Base-by-base conservation (phyloP, 345 rosid species). In the Populus deltoides region DNA sequence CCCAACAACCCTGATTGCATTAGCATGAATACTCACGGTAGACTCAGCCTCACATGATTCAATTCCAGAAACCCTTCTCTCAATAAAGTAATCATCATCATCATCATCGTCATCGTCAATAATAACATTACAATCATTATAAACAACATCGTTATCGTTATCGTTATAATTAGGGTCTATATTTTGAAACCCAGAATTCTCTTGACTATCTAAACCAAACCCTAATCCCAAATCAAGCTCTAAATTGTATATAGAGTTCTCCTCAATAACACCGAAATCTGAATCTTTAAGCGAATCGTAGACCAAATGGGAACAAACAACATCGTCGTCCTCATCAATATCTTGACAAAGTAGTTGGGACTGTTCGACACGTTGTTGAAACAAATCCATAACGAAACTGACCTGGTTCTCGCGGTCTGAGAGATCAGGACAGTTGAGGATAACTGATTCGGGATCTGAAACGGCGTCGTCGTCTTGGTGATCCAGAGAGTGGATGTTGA, bases 291-390 rank as follows among this genome's bases (percentile, higher is more conserved):
- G 79, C 9, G 90, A 81, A 71, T 83, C 91, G 36, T 81, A 70
- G 10, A 78, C 77, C 74, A 81, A 79, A 62, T 75, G 85, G 39
- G 82, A 78, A 25, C 20, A 57, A 57, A 57, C 6, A 57, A 22
- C 15, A n/a, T 57, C 63, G 24, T 57, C 63, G 24, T 57, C 63
- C 45, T 10, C 13, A 57, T 47, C 51, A 47, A 47, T 4, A 12
- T 47, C 18, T 11, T 47, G 66, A 55, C 41, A 78, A 76, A 68
- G 80, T 59, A 81, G 86, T 83, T 86, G 89, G 79, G 97, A 92
- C 75, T 93, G 95, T 85, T 94, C 98, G 70, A 92, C 95, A 68
- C 97, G 97, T 83, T 92, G 92, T 65, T 93, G 97, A 66, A 94
- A 85, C 81, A 94, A 89, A 89, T 94, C 97, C 95, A 93, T 89